phyloP scores from a whole-genome alignment of 768 basidiomycete genomes.

The Astraeus odoratus region DNA sequence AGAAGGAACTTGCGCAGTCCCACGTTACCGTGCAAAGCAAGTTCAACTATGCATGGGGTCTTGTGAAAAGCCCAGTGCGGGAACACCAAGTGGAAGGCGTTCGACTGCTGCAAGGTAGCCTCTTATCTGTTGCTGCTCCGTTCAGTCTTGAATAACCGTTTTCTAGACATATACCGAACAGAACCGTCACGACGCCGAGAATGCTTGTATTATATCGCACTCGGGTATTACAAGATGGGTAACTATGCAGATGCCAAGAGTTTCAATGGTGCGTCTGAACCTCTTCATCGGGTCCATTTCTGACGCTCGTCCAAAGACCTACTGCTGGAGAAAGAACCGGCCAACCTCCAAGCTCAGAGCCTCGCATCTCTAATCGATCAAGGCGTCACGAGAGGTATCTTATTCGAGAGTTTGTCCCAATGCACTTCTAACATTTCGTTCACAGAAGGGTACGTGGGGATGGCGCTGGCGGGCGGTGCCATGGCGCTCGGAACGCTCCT shows the following conservation, averaged over 20 bases:
- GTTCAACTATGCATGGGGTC: constrained; percentile 97
- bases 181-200: constrained; percentile 86
- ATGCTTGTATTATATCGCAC: constrained; percentile 92
- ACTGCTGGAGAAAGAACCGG: constrained; percentile 85
- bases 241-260: constrained; percentile 89
- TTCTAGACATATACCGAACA: constrained; percentile 80
- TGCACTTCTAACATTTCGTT: neutral
- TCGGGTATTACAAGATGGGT: constrained; percentile 95
- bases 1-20: constrained; percentile 75
- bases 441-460: constrained; percentile 95
- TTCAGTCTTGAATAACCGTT: constrained; percentile 7
- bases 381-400: constrained; percentile 72
- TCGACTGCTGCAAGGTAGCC: constrained; percentile 75
- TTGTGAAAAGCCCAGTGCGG: constrained; percentile 82
- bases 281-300: neutral
- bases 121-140: constrained; percentile 5
- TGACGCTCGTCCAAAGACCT: constrained; percentile 44
- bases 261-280: constrained; percentile 73
- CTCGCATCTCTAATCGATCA: constrained; percentile 80
- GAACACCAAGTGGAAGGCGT: constrained; percentile 93
- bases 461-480: constrained; percentile 89
- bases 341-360: constrained; percentile 89
- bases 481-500: constrained; percentile 78
- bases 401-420: neutral
- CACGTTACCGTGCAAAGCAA: constrained; percentile 93